Conservation (phyloP, 2,329 filamentous ascomycete species). For the Colletotrichum shisoi region DNA sequence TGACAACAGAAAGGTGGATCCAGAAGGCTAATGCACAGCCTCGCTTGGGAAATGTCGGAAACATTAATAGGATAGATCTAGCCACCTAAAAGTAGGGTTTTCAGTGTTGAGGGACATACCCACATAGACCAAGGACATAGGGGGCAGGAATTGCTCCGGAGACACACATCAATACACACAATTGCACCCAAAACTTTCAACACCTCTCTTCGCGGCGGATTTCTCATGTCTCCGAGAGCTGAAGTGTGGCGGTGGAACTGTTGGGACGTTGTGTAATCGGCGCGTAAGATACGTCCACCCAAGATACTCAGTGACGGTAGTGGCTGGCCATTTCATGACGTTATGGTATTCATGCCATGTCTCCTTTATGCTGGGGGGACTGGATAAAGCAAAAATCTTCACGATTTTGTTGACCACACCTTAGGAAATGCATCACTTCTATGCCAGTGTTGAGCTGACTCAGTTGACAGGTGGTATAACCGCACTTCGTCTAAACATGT, state of each 20-base stretch:
- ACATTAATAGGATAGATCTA: no score
- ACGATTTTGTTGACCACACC: background rate
- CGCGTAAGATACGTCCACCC: constrained; percentile 1
- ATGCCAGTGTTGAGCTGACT: constrained; percentile 15
- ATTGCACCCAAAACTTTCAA: no score
- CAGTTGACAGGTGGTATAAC: constrained; percentile 20
- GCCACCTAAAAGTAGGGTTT: no score
- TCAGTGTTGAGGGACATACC: no score
- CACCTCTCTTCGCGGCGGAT: constrained; percentile 6
- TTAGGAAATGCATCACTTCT: constrained; percentile 4
- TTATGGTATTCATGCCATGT: constrained; percentile 13
- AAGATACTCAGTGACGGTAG: background rate
- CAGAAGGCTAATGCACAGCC: no score
- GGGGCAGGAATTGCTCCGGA: no score
- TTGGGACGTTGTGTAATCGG: background rate
- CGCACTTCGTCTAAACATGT: constrained; percentile 23
- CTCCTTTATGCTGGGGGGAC: constrained; percentile 23
- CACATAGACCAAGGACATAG: no score
- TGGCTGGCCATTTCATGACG: background rate
- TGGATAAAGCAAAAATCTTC: background rate
- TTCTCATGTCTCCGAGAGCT: background rate
- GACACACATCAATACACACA: no score
- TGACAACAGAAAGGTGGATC: no score
- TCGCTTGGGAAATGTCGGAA: no score
- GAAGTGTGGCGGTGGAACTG: constrained; percentile 8